Evolutionary conservation across 441 rosid species (phyloP).

Genomic region (Macaranga tanarius): DNA sequence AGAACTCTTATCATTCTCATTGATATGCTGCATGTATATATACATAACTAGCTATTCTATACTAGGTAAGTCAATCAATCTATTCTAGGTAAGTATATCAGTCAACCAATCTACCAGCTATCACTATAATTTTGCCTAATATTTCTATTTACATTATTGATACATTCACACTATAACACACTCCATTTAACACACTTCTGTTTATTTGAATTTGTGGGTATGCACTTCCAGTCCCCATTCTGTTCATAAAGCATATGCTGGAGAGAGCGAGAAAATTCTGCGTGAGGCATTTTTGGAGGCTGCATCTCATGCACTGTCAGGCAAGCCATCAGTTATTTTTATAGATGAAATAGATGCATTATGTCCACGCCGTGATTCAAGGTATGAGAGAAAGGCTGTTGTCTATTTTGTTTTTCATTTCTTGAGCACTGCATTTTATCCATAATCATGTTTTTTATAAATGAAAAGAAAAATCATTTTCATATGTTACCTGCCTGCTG

Average conservation of each 20-base stretch:
- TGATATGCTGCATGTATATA: no score
- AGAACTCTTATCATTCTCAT: no score
- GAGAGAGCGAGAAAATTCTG: constrained; percentile 82
- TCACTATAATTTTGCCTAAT: no score
- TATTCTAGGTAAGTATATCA: no score
- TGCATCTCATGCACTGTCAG: constrained; percentile 55
- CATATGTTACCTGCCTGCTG: not conserved
- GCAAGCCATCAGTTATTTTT: constrained; percentile 76
- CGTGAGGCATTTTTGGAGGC: constrained; percentile 84
- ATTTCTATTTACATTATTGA: no score
- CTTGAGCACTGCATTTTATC: not conserved
- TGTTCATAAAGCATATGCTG: constrained; percentile 82
- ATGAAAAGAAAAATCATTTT: not conserved
- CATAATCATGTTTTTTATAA: not conserved
- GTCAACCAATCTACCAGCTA: no score
- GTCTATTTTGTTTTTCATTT: not conserved
- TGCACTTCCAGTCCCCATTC: constrained; percentile 65
- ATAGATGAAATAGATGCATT: constrained; percentile 94
- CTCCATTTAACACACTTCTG: not conserved
- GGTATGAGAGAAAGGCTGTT: constrained; percentile 36
- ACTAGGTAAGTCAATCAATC: no score
- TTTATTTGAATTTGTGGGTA: constrained; percentile 6
- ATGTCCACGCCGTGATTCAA: constrained; percentile 75
- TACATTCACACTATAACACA: no score
- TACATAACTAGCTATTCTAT: no score